Base-by-base conservation (phyloP, 164 flowering plant species). In the Pachysandra terminalis region DNA sequence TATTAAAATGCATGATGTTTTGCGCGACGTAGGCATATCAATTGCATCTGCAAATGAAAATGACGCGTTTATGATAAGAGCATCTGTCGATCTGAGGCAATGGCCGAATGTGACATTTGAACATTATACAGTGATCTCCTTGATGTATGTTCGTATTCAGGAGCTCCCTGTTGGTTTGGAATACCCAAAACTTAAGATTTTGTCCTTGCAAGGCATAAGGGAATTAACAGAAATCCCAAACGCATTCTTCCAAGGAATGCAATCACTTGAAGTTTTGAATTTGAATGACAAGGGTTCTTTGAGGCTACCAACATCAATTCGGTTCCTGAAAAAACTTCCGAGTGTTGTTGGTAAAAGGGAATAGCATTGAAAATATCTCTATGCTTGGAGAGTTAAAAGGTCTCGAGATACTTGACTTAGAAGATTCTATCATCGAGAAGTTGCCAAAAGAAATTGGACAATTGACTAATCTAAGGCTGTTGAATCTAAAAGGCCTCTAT, bases 181-280 rank as follows among this genome's bases (percentile, higher is more conserved):
- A 15, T 71, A 63, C 45, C 77, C 77, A 0, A 5, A 67, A n/a
- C 32, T 75, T 1, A 6, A 35, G 14, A 62, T 65, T 1, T 35
- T 79, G 15, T 15, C 45, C 13, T 6, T 69, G 9, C 3, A 15
- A 12, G 1, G 26, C 13, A n/a, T 19, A 0, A 1, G 24, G 25
- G 0, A 16, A 1, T 2, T 37, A 22, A 4, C 26, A 5, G 16
- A 24, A 24, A 22, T 71, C 6, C 75, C 67, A 14, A 28, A 53
- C 16, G 5, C 16, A 0, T 78, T 71, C 53, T 74, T 78, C 40
- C 4, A 51, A 45, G 41, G 28, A 10, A 68, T 65, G 68, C 51
- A 9, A 12, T 15, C 72, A 19, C 78, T 78, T 0, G 32, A 23
- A 48, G 76, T 75, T 15, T 35, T 78, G 9, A 64, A 63, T 68